Base-by-base conservation (phyloP, 2,329 filamentous ascomycete genomes). In the Verticillium nubilum region DNA sequence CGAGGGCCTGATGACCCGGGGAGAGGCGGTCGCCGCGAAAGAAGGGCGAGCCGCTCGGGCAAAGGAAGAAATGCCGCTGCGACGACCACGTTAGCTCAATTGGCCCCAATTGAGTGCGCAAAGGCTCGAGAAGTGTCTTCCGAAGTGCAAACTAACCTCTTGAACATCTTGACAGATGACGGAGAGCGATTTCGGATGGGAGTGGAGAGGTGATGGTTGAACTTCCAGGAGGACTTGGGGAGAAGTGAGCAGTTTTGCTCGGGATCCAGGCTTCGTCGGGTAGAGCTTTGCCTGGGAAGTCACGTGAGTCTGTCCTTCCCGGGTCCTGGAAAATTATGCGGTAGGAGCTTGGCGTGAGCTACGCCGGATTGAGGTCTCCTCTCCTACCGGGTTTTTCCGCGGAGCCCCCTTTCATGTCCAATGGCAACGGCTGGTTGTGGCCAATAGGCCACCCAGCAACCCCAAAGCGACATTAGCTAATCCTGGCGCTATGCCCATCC, bases 131-230 rank as follows among this genome's bases (percentile, higher is more conserved):
- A 70, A 72, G 67, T 57, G 66, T 54, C 37, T 63, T 74, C 57
- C 63, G 67, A 61, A 63, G 68, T 63, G 65, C 62, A 59, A 71
- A 84, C 86, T 79, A 79, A 91, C 88, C 87, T 90, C 87, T 90
- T 90, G 82, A 90, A 88, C 88, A 91, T 91, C 86, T 84, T 90
- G 83, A 78, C 78, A 81, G 85, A 87, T 86, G 83, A 83, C 79
- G 79, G 80, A 84, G 83, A 85, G 83, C 83, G 80, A 80, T 82
- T 78, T 75, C 75, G 77, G 76, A 83, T 80, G 76, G 73, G 79
- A 78, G 81, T 80, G 82, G 80, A 82, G 80, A 80, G 77, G 69
- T 77, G 77, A 79, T 80, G 78, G 75, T 75, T 73, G 74, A 74
- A 72, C 69, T 73, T 76, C 75, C 74, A 74, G 74, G 74, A 78